Percentiles rank a stretch among this genome's conserved stretches.
phyloP scores from a whole-genome alignment of 2,329 filamentous ascomycete genomes.

The Penicillium polonicum region DNA sequence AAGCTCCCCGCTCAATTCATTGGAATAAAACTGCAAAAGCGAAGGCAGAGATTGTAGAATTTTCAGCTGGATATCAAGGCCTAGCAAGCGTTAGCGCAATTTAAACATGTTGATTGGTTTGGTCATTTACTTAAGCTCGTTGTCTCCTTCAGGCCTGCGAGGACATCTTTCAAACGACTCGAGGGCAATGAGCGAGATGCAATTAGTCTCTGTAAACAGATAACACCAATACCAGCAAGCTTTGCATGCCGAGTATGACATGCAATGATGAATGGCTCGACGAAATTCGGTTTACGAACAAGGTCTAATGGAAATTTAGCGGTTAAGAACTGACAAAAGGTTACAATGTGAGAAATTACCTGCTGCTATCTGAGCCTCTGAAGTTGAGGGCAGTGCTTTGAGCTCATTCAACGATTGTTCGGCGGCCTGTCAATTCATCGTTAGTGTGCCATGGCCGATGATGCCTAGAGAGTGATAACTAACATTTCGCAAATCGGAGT shows the following conservation, averaged over 20 bases:
- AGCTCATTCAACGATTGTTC: conserved; percentile 92
- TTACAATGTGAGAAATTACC: conserved; percentile 48
- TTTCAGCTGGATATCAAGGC: conserved; percentile 89
- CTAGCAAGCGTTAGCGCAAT: conserved; percentile 37
- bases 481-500: conserved; percentile 78
- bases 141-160: conserved; percentile 84
- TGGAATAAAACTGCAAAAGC: conserved; percentile 83
- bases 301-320: conserved; percentile 62
- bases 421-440: conserved; percentile 62
- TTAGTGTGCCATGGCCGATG: conserved; percentile 21
- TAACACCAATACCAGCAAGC: conserved; percentile 81
- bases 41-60: conserved; percentile 90
- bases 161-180: conserved; percentile 76
- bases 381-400: conserved; percentile 69
- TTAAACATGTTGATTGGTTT: neutral
- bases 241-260: conserved; percentile 88
- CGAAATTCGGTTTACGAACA: conserved; percentile 75
- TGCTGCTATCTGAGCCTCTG: conserved; percentile 72
- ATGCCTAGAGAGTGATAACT: conserved; percentile 16
- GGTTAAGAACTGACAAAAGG: neutral
- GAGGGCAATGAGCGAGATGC: conserved; percentile 76
- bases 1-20: conserved; percentile 75
- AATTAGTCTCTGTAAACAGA: conserved; percentile 85
- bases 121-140: conserved; percentile 62
- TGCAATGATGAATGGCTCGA: conserved; percentile 90